Evolutionary conservation across 192 early-diverging fungal species (phyloP).

Genomic region (Podila epigama): DNA sequence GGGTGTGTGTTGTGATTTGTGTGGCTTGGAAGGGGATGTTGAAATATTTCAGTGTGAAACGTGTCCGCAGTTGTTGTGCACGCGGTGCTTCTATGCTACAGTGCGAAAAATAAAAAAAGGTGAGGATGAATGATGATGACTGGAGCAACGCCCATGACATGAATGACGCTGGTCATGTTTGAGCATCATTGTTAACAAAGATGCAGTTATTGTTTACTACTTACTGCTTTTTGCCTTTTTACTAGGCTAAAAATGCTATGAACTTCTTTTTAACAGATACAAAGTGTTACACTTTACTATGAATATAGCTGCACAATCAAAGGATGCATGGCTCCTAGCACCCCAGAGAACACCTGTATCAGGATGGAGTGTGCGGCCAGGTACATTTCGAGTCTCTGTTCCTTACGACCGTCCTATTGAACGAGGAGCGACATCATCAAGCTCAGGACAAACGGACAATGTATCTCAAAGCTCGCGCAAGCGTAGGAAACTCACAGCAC

Average conservation of each 20-base stretch:
- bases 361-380: constrained; percentile 32
- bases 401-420: constrained; percentile 16
- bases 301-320: background rate
- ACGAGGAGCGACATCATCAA: background rate
- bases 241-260: too few species aligned
- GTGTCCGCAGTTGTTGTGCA: too few species aligned
- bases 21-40: constrained; percentile 22
- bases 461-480: background rate
- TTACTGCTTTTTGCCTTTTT: too few species aligned
- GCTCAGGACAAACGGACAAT: background rate
- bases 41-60: constrained; percentile 4
- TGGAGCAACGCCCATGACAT: too few species aligned
- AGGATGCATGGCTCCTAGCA: constrained; percentile 12
- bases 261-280: too few species aligned
- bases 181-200: too few species aligned
- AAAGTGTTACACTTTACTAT: background rate
- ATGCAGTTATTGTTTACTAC: too few species aligned
- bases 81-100: too few species aligned
- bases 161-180: too few species aligned
- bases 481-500: background rate
- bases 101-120: too few species aligned
- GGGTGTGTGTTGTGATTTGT: background rate
- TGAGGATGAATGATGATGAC: too few species aligned
- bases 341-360: constrained; percentile 3
- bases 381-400: constrained; percentile 29